Evolutionary conservation across 441 rosid species (phyloP).

Genomic region (Gossypium aridum): DNA sequence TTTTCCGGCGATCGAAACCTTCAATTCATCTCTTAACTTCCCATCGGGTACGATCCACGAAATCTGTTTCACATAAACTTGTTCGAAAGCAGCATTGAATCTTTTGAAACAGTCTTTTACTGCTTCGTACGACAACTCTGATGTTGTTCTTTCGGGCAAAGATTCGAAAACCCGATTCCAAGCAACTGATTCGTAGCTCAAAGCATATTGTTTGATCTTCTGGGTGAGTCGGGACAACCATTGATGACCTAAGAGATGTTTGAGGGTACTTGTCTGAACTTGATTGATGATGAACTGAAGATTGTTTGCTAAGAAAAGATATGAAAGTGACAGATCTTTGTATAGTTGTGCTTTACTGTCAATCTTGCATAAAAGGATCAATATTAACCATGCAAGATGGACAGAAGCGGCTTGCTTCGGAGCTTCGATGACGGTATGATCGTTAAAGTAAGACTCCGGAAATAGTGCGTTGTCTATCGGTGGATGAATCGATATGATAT

Average conservation of each 20-base stretch:
- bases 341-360: slow-evolving; percentile 70
- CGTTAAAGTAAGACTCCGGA: slow-evolving; percentile 34
- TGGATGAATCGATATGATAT: slow-evolving; percentile 27
- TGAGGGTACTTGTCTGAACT: slow-evolving; percentile 46
- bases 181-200: slow-evolving; percentile 50
- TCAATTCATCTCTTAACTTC: slow-evolving; percentile 56
- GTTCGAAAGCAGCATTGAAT: slow-evolving; percentile 60
- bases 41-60: slow-evolving; percentile 37
- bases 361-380: slow-evolving; percentile 68
- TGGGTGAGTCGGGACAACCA: slow-evolving; percentile 50
- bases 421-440: slow-evolving; percentile 10
- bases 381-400: slow-evolving; percentile 60
- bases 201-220: slow-evolving; percentile 51
- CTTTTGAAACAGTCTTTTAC: slow-evolving; percentile 39
- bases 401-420: slow-evolving; percentile 29
- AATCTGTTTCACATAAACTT: slow-evolving; percentile 48
- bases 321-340: slow-evolving; percentile 52
- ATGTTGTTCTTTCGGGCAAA: slow-evolving; percentile 32
- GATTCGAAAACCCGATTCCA: slow-evolving; percentile 54
- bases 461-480: slow-evolving; percentile 23
- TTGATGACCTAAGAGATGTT: slow-evolving; percentile 51
- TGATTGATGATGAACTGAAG: slow-evolving; percentile 45
- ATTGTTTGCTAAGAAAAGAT: slow-evolving; percentile 82
- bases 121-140: slow-evolving; percentile 32
- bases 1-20: slow-evolving; percentile 42